Base-by-base conservation (phyloP, 164 flowering plant genomes). In the Umbilicus rupestris region DNA sequence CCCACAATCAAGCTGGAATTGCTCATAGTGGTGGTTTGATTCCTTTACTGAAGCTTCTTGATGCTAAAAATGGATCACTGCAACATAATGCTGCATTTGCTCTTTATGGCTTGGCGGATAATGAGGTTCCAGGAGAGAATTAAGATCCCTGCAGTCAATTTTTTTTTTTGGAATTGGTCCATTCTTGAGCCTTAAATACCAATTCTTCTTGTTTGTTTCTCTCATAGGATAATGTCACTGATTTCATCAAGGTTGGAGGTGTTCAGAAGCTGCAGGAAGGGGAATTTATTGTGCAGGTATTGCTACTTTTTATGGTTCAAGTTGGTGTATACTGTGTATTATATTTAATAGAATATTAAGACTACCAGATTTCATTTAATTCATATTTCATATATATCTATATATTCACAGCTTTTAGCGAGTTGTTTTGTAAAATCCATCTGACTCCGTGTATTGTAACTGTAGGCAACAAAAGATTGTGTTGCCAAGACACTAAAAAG, bases 41-140 rank as follows among this genome's bases (percentile, higher is more conserved):
- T 65, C 99, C 97, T 66, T 74, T 95, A 62, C 73, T 95, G 70
- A 92, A 87, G 82, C 97, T 92, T 72, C 96, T 95, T 68, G 97
- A 90, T 74, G 87, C 99, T 12, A 95, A 84, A 78, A 90, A 90
- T 79, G 97, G 96, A 29, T 87, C 96, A 71, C 73, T 95, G 74
- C 99, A 92, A 69, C 99, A 95, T 72, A 95, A 95, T 85, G 97
- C 99, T 63, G 99, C 99, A 70, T 95, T 95, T 82, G 95, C 97
- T 58, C 90, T 95, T 63, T 95, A 87, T 83, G 99, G 97, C 39
- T 93, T 95, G 74, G 97, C 99, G 31, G 99, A 95, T 70, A 92
- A 92, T 80, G 97, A 95, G 97, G 99, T 59, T 66, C 55, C 57
- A n/a, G 45, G 24, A 26, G 5, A 24, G 17, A 52, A 26, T 19